Conservation (phyloP, 345 rosid species). For the Populus ilicifolia region DNA sequence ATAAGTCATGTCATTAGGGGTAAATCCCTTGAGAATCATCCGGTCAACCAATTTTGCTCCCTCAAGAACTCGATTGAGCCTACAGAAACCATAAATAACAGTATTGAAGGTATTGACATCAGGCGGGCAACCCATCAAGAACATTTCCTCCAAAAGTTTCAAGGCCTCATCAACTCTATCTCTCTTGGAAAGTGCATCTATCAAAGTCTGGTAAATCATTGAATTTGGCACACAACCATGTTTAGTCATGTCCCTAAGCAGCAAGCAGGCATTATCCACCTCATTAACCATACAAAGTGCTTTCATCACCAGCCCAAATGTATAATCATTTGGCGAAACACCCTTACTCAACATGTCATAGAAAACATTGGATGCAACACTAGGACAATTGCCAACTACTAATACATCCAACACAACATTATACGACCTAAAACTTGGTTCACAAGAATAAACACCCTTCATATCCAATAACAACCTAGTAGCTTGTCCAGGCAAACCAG, state of each 20-base stretch:
- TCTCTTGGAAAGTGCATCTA: slow-evolving; percentile 62
- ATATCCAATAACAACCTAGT: slow-evolving; percentile 74
- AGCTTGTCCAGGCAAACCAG: slow-evolving; percentile 75
- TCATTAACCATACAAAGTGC: slow-evolving; percentile 66
- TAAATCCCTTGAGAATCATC: slow-evolving; percentile 67
- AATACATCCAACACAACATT: slow-evolving; percentile 65
- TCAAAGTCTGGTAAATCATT: slow-evolving; percentile 66
- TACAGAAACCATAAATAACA: slow-evolving; percentile 65
- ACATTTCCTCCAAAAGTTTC: slow-evolving; percentile 77
- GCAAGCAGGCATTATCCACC: slow-evolving; percentile 62
- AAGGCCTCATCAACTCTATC: slow-evolving; percentile 62
- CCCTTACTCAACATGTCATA: slow-evolving; percentile 76
- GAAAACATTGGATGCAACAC: slow-evolving; percentile 67
- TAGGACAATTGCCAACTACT: slow-evolving; percentile 51
- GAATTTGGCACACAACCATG: slow-evolving; percentile 88
- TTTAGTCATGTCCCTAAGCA: slow-evolving; percentile 75
- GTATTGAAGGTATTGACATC: slow-evolving; percentile 80
- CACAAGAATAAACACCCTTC: slow-evolving; percentile 52
- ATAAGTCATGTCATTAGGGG: slow-evolving; percentile 61
- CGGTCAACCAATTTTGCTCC: slow-evolving; percentile 68
- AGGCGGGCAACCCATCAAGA: slow-evolving; percentile 75
- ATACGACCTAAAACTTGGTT: slow-evolving; percentile 64
- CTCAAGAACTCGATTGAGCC: slow-evolving; percentile 56
- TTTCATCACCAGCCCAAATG: slow-evolving; percentile 73
- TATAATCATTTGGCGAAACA: slow-evolving; percentile 58